A percentile compares a stretch with the other conserved stretches of the same genome.
These are phyloP conservation scores for Ophiostoma triangulosporum DNA, from an alignment of 2,329 filamentous ascomycete species.

Conservation along the genomic window DNA sequence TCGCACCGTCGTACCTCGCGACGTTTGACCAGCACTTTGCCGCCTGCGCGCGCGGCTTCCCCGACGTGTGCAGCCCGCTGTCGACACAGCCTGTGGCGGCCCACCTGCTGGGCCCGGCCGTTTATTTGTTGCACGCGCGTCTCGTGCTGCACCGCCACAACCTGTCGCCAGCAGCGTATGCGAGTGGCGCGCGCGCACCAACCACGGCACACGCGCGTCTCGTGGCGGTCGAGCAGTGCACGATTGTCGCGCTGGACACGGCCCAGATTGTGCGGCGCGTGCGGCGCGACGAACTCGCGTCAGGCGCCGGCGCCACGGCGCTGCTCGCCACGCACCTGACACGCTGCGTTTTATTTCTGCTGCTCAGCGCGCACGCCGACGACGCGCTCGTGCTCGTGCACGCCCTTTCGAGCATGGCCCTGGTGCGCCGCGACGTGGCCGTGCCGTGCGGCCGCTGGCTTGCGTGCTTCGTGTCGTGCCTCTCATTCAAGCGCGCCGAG, in stretches of 20 bases:
- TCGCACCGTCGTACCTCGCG: slow-evolving; percentile 55
- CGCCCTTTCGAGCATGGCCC: slow-evolving; percentile 54
- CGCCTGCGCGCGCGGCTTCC: slow-evolving; percentile 61
- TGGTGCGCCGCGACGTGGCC: slow-evolving; percentile 42
- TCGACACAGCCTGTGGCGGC: slow-evolving; percentile 43
- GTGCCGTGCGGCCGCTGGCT: slow-evolving; percentile 66
- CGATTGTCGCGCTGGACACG: slow-evolving; percentile 63
- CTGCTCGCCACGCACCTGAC: slow-evolving; percentile 76
- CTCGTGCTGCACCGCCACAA: slow-evolving; percentile 83
- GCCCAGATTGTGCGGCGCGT: slow-evolving; percentile 58
- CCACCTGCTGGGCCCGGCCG: slow-evolving; percentile 58
- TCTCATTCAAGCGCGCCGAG: slow-evolving; percentile 39
- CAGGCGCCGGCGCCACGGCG: slow-evolving; percentile 44
- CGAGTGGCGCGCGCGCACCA: not conserved
- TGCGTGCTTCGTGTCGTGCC: slow-evolving; percentile 60
- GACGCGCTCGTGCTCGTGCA: slow-evolving; percentile 61
- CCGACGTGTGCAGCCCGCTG: slow-evolving; percentile 52
- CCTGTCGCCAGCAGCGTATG: slow-evolving; percentile 45
- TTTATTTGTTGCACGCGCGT: slow-evolving; percentile 71
- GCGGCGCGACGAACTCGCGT: slow-evolving; percentile 36
- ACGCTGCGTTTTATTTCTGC: slow-evolving; percentile 69
- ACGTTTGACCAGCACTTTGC: slow-evolving; percentile 72
- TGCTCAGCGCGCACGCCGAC: slow-evolving; percentile 60
- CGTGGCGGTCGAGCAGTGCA: slow-evolving; percentile 65
- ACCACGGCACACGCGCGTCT: slow-evolving; percentile 36